These are phyloP conservation scores for Entamoeba histolytica DNA, from an alignment of 208 protist genomes.

Conservation along the genomic window DNA sequence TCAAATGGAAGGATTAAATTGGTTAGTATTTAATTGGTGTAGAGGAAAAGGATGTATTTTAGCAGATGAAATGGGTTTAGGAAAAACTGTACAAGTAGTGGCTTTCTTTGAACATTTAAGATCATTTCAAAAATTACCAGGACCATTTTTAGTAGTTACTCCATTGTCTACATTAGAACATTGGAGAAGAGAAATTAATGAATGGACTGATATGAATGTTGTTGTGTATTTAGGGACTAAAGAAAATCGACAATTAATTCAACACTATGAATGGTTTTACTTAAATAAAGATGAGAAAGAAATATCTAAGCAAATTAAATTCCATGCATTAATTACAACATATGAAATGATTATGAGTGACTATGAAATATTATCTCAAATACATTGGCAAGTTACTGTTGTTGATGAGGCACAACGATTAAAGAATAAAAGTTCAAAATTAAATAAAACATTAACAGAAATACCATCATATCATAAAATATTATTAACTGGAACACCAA, in stretches of 20 bases:
- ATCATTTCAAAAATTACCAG: neutral
- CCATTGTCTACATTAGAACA: slow-evolving; percentile 19
- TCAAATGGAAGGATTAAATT: neutral
- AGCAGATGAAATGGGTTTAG: slow-evolving; percentile 13
- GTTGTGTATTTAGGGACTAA: slow-evolving; percentile 8
- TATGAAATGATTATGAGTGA: slow-evolving; percentile 23
- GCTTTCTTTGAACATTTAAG: slow-evolving; percentile 9
- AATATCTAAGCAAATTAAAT: slow-evolving; percentile 1
- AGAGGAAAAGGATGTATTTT: neutral
- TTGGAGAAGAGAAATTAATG: slow-evolving; percentile 24
- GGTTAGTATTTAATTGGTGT: neutral
- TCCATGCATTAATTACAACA: slow-evolving; percentile 34
- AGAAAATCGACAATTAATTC: slow-evolving; percentile 8
- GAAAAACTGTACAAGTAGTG: slow-evolving; percentile 27
- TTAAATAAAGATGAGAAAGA: neutral
- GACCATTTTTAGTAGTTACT: slow-evolving; percentile 26
- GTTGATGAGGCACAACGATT: slow-evolving; percentile 19
- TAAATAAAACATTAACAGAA: neutral
- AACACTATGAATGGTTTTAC: neutral
- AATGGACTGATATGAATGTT: neutral
- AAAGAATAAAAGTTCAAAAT: neutral
- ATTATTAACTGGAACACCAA: slow-evolving; percentile 8
- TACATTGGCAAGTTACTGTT: slow-evolving; percentile 1
- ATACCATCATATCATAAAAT: neutral
- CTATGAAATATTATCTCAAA: neutral